A percentile compares a stretch with the other conserved stretches of the same genome.
phyloP scores from a whole-genome alignment of 805 yeast genomes.

The Ogataea chonburiensis region DNA sequence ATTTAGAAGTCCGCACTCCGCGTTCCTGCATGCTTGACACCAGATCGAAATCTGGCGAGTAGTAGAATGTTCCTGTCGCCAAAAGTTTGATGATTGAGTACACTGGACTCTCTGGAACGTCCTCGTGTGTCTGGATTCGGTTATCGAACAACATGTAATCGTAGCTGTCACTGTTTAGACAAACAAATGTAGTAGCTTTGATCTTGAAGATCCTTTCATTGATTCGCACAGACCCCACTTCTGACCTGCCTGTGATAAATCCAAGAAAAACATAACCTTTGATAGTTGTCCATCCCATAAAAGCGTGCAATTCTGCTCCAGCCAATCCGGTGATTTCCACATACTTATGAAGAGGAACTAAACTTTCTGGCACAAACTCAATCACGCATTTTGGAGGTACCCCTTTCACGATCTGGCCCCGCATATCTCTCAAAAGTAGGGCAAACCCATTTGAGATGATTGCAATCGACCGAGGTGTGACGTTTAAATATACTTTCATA shows the following conservation, averaged over 20 bases:
- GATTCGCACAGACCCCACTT: conserved; percentile 59
- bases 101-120: conserved; percentile 37
- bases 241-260: conserved; percentile 51
- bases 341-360: conserved; percentile 40
- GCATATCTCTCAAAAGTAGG: conserved; percentile 53
- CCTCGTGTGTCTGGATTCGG: conserved; percentile 19
- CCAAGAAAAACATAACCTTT: conserved; percentile 57
- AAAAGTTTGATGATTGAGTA: conserved; percentile 44
- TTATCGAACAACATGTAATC: conserved; percentile 38
- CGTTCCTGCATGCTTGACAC: conserved; percentile 46
- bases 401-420: conserved; percentile 27
- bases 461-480: conserved; percentile 67
- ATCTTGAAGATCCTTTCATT: conserved; percentile 53
- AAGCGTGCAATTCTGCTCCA: conserved; percentile 40
- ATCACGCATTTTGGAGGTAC: conserved; percentile 43
- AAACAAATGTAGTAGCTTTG: conserved; percentile 61
- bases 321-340: conserved; percentile 37
- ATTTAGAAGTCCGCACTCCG: conserved; percentile 30
- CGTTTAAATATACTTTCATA: conserved; percentile 65
- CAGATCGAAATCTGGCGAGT: conserved; percentile 47
- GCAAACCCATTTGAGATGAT: conserved; percentile 59
- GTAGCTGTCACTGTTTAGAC: conserved; percentile 55
- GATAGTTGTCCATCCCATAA: conserved; percentile 58
- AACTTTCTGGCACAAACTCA: conserved; percentile 48
- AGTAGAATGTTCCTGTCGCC: conserved; percentile 48